Evolutionary conservation across 345 rosid species (phyloP).

Genomic region (Eucalyptus sp.): DNA sequence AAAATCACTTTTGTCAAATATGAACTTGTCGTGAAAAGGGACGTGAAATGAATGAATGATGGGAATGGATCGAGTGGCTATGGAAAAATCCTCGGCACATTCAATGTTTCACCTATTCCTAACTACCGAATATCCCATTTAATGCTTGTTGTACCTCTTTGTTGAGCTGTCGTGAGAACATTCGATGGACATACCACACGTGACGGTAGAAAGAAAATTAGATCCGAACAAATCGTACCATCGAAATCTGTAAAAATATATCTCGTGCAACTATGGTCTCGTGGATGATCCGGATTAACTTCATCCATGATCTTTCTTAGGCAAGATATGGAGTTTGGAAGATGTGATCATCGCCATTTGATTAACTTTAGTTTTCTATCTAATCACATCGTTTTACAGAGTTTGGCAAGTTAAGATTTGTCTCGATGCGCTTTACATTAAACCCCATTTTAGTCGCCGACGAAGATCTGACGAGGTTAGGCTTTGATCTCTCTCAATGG

Average conservation of each 20-base stretch:
- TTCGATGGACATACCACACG: background rate
- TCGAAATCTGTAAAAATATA: background rate
- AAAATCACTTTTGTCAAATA: background rate
- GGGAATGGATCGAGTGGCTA: background rate
- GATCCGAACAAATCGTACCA: fast-evolving
- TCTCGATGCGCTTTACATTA: background rate
- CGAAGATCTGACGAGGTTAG: background rate
- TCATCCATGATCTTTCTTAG: background rate
- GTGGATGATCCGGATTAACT: background rate
- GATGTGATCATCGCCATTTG: background rate
- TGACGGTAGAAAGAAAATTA: background rate
- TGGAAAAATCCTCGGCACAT: background rate
- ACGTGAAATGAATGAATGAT: background rate
- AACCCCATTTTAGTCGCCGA: background rate
- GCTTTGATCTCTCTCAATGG: background rate
- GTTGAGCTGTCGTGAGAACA: background rate
- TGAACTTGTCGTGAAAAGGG: background rate
- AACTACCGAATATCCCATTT: background rate
- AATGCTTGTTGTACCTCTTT: background rate
- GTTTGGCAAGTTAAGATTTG: background rate
- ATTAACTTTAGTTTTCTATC: background rate
- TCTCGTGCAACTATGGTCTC: background rate
- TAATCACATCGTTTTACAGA: background rate
- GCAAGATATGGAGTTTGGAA: background rate
- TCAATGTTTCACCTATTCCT: background rate